Evolutionary conservation across 176 grass and related monocot genomes (phyloP).

Genomic region (Melocanna baccifera): DNA sequence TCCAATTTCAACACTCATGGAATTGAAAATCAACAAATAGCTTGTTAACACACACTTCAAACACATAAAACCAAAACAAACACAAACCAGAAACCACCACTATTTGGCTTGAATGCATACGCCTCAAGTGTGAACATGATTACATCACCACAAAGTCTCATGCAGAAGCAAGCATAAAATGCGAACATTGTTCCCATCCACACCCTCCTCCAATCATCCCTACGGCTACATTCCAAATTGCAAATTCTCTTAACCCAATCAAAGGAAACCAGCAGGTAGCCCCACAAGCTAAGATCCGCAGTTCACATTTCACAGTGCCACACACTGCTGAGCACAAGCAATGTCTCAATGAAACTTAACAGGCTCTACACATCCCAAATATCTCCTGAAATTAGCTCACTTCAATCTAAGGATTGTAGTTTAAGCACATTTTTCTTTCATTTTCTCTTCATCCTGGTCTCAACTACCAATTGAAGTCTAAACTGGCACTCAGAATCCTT

Average conservation of each 20-base stretch:
- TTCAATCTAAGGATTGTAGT: no score
- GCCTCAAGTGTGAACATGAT: background rate
- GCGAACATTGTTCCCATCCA: background rate
- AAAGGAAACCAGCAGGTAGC: background rate
- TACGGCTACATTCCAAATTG: background rate
- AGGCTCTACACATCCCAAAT: background rate
- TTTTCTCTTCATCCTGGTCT: background rate
- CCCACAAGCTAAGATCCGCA: background rate
- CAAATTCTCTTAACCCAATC: background rate
- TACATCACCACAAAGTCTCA: background rate
- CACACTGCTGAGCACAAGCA: constrained; percentile 1
- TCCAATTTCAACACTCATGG: background rate
- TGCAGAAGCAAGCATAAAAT: background rate
- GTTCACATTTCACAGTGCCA: background rate
- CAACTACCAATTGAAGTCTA: background rate
- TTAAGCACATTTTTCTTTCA: no score
- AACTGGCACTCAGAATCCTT: background rate
- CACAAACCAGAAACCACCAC: no score
- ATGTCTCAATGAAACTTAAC: background rate
- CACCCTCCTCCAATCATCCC: background rate
- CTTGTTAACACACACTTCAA: background rate
- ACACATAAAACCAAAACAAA: background rate
- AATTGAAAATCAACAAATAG: background rate
- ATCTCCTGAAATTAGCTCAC: background rate
- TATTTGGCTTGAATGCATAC: background rate